Evolutionary conservation across 2,329 filamentous ascomycete genomes (phyloP).

Genomic region (Trichoderma koningii): DNA sequence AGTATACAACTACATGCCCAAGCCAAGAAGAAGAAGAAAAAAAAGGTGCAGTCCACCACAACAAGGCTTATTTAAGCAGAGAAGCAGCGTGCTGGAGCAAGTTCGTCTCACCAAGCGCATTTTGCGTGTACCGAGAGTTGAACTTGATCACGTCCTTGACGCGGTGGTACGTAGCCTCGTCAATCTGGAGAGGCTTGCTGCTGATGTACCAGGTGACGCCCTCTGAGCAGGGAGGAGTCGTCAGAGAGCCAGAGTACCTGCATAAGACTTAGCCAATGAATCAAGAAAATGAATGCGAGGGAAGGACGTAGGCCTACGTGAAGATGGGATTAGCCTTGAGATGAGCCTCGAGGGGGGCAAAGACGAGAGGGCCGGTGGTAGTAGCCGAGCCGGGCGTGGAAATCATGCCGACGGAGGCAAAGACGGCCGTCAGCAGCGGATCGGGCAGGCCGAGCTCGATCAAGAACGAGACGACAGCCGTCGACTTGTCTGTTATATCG

Average conservation of each 20-base stretch:
- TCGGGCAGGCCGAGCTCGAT: slow-evolving; percentile 16
- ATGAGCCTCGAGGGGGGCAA: slow-evolving; percentile 43
- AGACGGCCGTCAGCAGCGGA: slow-evolving; percentile 42
- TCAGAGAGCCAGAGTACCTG: slow-evolving; percentile 60
- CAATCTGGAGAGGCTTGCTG: slow-evolving; percentile 47
- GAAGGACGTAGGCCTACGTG: slow-evolving; percentile 30
- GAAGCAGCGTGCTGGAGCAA: slow-evolving; percentile 17
- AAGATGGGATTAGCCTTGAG: slow-evolving; percentile 39
- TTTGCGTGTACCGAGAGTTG: slow-evolving; percentile 59
- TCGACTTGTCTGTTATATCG: slow-evolving; percentile 15
- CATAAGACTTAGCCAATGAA: neutral
- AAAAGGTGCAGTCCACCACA: neutral
- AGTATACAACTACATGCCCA: neutral
- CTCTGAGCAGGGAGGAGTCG: slow-evolving; percentile 63
- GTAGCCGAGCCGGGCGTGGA: slow-evolving; percentile 44
- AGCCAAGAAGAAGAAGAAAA: neutral
- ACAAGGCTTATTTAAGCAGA: neutral
- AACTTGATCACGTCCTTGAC: slow-evolving; percentile 58
- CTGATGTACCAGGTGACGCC: slow-evolving; percentile 57
- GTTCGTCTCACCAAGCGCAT: slow-evolving; percentile 47
- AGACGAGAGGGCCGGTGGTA: slow-evolving; percentile 45
- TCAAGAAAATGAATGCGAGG: neutral
- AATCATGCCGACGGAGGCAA: slow-evolving; percentile 43
- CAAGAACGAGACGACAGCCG: slow-evolving; percentile 36
- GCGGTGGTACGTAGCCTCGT: slow-evolving; percentile 51